Evolutionary conservation across 1,284 basidiomycete genomes (phyloP).

Genomic region (Marasmius fiardii): DNA sequence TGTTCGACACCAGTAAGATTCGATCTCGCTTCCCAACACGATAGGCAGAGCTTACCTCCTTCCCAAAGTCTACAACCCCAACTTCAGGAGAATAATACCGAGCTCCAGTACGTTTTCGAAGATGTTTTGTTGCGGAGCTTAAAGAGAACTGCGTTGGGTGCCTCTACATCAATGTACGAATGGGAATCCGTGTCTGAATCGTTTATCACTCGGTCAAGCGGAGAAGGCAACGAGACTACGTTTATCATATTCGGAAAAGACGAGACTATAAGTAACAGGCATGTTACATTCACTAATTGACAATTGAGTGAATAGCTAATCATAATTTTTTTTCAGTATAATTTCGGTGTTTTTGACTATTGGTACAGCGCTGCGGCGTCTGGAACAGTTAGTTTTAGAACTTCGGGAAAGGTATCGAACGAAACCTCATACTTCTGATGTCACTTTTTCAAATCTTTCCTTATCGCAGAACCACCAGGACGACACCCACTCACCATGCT

Average conservation of each 20-base stretch:
- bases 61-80: conserved; percentile 37
- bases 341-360: conserved; percentile 59
- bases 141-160: conserved; percentile 53
- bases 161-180: conserved; percentile 57
- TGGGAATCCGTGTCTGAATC: conserved; percentile 54
- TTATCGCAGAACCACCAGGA: conserved; percentile 32
- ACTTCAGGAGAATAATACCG: conserved; percentile 32
- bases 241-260: conserved; percentile 53
- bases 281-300: conserved; percentile 10
- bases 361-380: conserved; percentile 59
- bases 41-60: not conserved
- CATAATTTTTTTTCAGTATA: conserved; percentile 35
- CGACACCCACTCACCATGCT: conserved; percentile 56
- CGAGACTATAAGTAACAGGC: conserved; percentile 55
- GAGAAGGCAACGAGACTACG: conserved; percentile 22
- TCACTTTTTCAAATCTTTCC: conserved; percentile 3
- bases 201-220: conserved; percentile 38
- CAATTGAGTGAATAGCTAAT: not conserved
- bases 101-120: conserved; percentile 40
- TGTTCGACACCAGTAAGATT: conserved; percentile 52
- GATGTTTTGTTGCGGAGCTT: conserved; percentile 49
- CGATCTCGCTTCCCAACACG: not conserved
- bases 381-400: conserved; percentile 48
- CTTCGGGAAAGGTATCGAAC: conserved; percentile 42
- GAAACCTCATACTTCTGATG: conserved; percentile 11